Conservation (phyloP, 768 basidiomycete species). For the Boletellus ananas region DNA sequence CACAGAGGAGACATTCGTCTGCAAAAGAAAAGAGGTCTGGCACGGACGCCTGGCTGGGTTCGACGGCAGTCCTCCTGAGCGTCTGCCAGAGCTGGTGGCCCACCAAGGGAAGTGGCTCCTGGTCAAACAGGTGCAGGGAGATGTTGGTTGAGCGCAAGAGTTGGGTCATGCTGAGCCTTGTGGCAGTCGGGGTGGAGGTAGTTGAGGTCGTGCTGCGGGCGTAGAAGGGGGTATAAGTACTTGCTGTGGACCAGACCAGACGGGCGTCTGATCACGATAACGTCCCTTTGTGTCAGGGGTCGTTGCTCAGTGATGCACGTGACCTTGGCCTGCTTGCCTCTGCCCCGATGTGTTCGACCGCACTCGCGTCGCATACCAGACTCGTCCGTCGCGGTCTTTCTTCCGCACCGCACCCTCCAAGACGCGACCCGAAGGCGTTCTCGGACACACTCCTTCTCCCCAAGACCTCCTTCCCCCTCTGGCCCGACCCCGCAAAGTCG, state of each 20-base stretch:
- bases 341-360: slow-evolving; percentile 16
- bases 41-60: slow-evolving; percentile 24
- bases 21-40: slow-evolving; percentile 22
- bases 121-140: slow-evolving; percentile 3
- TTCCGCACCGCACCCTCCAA: slow-evolving; percentile 3
- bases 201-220: not conserved
- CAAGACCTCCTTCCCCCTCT: slow-evolving; percentile 73
- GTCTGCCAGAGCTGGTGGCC: slow-evolving; percentile 18
- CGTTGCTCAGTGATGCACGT: not conserved
- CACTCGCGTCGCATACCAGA: slow-evolving; percentile 8
- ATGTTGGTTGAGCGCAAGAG: slow-evolving; percentile 13
- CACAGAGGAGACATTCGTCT: slow-evolving; percentile 30
- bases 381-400: slow-evolving; percentile 14
- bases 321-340: not conserved
- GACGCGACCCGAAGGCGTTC: slow-evolving; percentile 37
- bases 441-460: slow-evolving; percentile 74
- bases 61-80: slow-evolving; percentile 24
- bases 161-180: slow-evolving; percentile 3
- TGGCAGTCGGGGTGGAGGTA: not conserved
- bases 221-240: slow-evolving; percentile 12
- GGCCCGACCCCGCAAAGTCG: slow-evolving; percentile 59
- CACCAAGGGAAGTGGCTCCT: not conserved
- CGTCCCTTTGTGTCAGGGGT: no score
- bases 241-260: slow-evolving; percentile 9
- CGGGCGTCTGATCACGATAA: no score